Percentiles rank a stretch among this genome's conserved stretches.
phyloP scores from a whole-genome alignment of 495 filamentous ascomycete species.

The Podospora pseudopauciseta region DNA sequence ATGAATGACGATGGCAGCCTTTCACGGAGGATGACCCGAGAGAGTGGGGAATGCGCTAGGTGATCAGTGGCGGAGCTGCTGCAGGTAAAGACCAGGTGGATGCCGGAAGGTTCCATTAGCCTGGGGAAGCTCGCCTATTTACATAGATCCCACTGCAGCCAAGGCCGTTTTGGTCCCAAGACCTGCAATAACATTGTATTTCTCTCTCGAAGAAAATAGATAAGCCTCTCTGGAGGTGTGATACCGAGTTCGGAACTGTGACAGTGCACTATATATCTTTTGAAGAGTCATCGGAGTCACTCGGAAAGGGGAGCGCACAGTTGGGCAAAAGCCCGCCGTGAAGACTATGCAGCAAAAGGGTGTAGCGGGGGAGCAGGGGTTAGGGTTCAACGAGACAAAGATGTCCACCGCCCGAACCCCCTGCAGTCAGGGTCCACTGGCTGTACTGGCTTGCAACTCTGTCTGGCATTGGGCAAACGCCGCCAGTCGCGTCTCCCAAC shows the following conservation, averaged over 20 bases:
- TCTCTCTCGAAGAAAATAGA: background rate
- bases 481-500: conserved; percentile 16
- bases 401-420: background rate
- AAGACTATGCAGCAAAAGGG: background rate
- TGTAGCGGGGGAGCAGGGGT: background rate
- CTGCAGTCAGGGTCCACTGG: conserved; percentile 5
- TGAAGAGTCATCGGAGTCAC: background rate
- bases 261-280: background rate
- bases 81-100: conserved; percentile 7
- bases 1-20: conserved; percentile 10
- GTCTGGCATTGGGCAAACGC: conserved; percentile 7
- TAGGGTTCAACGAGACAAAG: conserved; percentile 1
- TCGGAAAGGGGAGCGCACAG: background rate
- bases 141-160: background rate
- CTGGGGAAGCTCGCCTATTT: background rate
- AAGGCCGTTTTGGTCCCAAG: background rate
- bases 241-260: background rate
- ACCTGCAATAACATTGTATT: background rate
- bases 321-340: background rate
- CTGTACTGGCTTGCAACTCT: conserved; percentile 8
- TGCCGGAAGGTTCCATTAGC: conserved; percentile 14
- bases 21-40: conserved; percentile 15
- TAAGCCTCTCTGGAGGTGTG: background rate
- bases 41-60: conserved; percentile 13
- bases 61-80: conserved; percentile 15